Percentiles rank a stretch among this genome's conserved stretches.
Conservation (phyloP, 345 rosid species). For the Citropsis articulata region DNA sequence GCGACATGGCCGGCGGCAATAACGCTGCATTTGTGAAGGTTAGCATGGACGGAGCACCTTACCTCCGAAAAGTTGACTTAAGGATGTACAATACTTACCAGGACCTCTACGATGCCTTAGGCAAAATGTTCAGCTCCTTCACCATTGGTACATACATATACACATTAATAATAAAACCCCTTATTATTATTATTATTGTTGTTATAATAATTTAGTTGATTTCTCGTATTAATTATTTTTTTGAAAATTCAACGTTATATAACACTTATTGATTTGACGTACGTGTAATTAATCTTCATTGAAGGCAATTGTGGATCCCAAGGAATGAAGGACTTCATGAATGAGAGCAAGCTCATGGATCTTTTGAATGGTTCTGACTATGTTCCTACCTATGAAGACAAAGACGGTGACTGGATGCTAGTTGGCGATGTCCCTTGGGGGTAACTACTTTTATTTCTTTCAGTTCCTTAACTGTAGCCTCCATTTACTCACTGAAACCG, state of each 20-base stretch:
- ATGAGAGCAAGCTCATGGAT: slow-evolving; percentile 70
- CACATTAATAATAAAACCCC: neutral
- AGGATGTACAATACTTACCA: slow-evolving; percentile 66
- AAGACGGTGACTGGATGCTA: slow-evolving; percentile 97
- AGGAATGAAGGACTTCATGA: slow-evolving; percentile 80
- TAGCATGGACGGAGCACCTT: slow-evolving; percentile 93
- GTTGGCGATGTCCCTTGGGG: slow-evolving; percentile 98
- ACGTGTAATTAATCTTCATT: neutral
- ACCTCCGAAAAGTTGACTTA: slow-evolving; percentile 83
- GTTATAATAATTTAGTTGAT: neutral
- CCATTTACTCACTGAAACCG: neutral
- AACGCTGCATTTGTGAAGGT: slow-evolving; percentile 71
- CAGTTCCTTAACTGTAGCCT: neutral
- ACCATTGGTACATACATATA: slow-evolving; percentile 47
- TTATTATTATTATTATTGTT: too few species aligned
- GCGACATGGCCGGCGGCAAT: slow-evolving; percentile 22
- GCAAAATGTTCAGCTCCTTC: slow-evolving; percentile 81
- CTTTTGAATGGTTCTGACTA: slow-evolving; percentile 65
- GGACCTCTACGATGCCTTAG: slow-evolving; percentile 63
- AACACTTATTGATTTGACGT: neutral
- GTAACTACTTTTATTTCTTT: slow-evolving; percentile 34
- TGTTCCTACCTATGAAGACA: slow-evolving; percentile 91
- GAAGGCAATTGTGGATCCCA: slow-evolving; percentile 67
- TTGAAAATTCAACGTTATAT: neutral
- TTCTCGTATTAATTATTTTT: neutral